These are phyloP conservation scores for Pseudocercospora cruenta DNA, from an alignment of 2,329 filamentous ascomycete genomes.

Conservation along the genomic window DNA sequence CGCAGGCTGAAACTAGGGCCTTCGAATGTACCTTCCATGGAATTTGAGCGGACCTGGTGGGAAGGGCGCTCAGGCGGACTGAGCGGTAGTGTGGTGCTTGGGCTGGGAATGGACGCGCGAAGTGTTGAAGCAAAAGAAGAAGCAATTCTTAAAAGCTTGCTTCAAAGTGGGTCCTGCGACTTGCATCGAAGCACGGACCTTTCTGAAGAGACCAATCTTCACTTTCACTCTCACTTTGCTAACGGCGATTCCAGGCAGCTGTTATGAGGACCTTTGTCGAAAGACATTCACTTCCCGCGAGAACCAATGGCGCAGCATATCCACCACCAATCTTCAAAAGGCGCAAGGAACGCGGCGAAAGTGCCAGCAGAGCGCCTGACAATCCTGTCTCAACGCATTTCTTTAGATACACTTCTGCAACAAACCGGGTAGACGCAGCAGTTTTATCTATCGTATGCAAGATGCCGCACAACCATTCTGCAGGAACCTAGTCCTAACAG, in stretches of 20 bases:
- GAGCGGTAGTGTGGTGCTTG: no score
- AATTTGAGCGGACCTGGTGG: no score
- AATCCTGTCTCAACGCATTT: no score
- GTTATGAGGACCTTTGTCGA: no score
- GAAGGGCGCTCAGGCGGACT: background rate
- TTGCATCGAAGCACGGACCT: no score
- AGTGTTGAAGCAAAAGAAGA: background rate
- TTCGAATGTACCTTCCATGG: no score
- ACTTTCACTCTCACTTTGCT: no score
- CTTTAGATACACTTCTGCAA: background rate
- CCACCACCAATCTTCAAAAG: background rate
- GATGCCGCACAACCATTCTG: background rate
- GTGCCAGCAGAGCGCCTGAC: background rate
- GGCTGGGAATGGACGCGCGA: background rate
- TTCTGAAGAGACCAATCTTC: no score
- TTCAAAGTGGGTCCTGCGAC: no score
- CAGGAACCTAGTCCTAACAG: background rate
- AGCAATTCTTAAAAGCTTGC: background rate
- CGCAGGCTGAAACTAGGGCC: no score
- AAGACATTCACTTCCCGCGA: background rate
- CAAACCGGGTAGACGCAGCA: background rate
- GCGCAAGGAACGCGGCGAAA: background rate
- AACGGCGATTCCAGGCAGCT: no score
- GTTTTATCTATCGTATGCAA: background rate
- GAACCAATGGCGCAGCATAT: background rate